Base-by-base conservation (phyloP, 2,329 filamentous ascomycete genomes). In the Pyrenochaeta sp. region DNA sequence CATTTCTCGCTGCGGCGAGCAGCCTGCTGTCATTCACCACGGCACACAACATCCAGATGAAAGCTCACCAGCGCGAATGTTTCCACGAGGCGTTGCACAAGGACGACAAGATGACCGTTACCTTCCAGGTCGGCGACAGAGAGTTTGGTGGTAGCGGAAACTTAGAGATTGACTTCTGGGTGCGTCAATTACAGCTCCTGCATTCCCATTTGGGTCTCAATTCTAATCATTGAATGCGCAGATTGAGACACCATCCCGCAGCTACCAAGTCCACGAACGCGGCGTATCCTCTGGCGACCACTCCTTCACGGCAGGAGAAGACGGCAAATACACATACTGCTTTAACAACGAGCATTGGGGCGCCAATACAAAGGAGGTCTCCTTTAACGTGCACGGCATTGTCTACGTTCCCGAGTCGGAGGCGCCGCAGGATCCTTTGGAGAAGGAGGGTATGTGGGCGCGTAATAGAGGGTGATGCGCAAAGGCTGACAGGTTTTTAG, bases 271-370 rank as follows among this genome's bases (percentile, higher is more conserved):
- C 73, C 90, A 92, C 80, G 88, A 96, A 76, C 91, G 90, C 79
- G 85, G 87, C 59, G 86, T 95, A 58, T 93, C 93, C 62, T 93
- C 91, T 71, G 95, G 95, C 76, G 94, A 98, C 80, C 92, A 96
- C 83, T 91, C 91, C 57, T 98, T 99, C 81, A 90, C 88, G 39
- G 93, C 95, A 50, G 83, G 85, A 70, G 82, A 88, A 75, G 93
- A 99, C 78, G 95, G 95, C 66, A 93, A 91, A 81, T 97, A 91
- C 83, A 84, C 87, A 56, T 99, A 99, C 88, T 99, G 95, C 88
- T 99, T 99, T 83, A 96, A 95, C 81, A 99, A 99, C 81, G 94
- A 98, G 84, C 90, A 95, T 79, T 99, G 94, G 93, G 91, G 92
- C 58, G 93, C 93, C 58, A 92, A 92, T 79, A 96, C 88, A 77